Conservation (phyloP, 192 early-diverging fungal species). For the Mortierella claussenii region DNA sequence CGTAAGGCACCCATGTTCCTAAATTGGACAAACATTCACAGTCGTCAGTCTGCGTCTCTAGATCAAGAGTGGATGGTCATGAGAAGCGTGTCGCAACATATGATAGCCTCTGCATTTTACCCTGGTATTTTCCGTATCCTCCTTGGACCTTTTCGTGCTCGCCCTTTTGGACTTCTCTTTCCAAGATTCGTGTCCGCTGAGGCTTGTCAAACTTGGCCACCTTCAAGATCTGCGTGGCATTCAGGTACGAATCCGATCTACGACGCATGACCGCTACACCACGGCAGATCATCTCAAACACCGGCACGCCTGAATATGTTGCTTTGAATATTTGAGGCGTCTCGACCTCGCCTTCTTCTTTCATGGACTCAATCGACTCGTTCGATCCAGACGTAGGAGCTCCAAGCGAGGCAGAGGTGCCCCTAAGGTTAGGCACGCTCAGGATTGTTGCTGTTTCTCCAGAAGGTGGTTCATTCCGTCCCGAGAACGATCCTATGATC, state of each 20-base stretch:
- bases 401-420: not conserved
- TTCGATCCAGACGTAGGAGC: too few relatives aligned
- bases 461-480: not conserved
- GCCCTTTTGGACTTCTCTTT: slow-evolving; percentile 88
- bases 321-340: slow-evolving; percentile 77
- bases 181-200: slow-evolving; percentile 91
- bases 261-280: slow-evolving; percentile 77
- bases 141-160: slow-evolving; percentile 97
- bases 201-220: slow-evolving; percentile 96
- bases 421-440: not conserved
- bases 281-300: slow-evolving; percentile 91
- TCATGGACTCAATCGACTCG: not conserved
- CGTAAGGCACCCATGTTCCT: slow-evolving; percentile 87
- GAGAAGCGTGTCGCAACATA: too few relatives aligned
- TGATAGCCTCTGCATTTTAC: slow-evolving; percentile 56
- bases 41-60: not conserved
- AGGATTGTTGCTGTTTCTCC: not conserved
- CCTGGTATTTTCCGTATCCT: slow-evolving; percentile 99
- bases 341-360: not conserved
- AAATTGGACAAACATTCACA: slow-evolving; percentile 7
- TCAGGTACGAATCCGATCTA: slow-evolving; percentile 89
- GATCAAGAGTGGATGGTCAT: not conserved
- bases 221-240: slow-evolving; percentile 98
- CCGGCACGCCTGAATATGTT: slow-evolving; percentile 93
- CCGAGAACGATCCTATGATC: not conserved